A percentile compares a stretch with the other conserved stretches of the same genome.
These are phyloP conservation scores for Irpex sp. DNA, from an alignment of 1,284 basidiomycete genomes.

Conservation along the genomic window DNA sequence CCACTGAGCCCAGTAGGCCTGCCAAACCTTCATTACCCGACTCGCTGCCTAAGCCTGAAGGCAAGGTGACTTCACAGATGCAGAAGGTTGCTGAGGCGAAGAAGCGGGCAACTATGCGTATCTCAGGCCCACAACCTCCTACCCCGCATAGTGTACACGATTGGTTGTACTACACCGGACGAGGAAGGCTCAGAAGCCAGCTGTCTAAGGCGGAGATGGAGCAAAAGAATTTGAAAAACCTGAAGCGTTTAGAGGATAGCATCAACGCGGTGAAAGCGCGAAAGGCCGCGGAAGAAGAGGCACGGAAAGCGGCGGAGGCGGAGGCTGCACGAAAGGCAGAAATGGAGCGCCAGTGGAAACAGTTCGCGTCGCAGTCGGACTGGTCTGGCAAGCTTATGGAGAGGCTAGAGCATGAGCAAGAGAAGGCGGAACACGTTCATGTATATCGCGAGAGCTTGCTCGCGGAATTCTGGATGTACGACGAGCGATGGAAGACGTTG, in stretches of 20 bases:
- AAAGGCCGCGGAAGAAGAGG: neutral
- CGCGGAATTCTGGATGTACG: slow-evolving; percentile 10
- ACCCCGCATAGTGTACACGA: neutral
- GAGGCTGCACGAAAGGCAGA: neutral
- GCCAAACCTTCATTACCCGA: neutral
- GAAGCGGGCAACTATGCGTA: neutral
- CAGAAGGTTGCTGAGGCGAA: neutral
- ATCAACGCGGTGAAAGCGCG: neutral
- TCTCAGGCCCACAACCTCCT: neutral
- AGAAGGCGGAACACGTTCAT: neutral
- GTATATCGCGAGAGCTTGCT: neutral
- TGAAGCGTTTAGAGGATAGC: neutral
- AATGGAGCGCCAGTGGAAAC: neutral
- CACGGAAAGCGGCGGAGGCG: neutral
- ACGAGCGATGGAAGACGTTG: slow-evolving; percentile 15
- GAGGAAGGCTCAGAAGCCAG: neutral
- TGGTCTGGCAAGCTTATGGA: neutral
- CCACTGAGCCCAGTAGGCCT: neutral
- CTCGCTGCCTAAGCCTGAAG: neutral
- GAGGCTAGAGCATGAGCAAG: neutral
- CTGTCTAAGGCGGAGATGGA: neutral
- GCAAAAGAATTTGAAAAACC: neutral
- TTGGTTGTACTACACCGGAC: neutral
- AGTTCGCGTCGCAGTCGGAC: neutral
- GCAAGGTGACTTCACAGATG: neutral